Conservation (phyloP, 2,329 filamentous ascomycete species). For the Gnomoniopsis smithogilvyi region DNA sequence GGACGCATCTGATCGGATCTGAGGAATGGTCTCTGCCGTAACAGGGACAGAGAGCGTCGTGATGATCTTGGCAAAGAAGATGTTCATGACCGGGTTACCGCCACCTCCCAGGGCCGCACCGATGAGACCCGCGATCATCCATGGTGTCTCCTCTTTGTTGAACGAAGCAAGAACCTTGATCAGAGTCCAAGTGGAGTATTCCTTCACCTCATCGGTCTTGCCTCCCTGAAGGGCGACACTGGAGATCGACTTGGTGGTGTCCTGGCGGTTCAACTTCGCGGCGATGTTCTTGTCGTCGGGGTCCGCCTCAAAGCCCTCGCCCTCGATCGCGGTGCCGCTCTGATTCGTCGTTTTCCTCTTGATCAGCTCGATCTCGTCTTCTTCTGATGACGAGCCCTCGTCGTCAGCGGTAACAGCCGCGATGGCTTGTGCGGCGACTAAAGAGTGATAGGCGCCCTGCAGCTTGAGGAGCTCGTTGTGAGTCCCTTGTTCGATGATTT, state of each 20-base stretch:
- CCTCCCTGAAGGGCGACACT: conserved; percentile 65
- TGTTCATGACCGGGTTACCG: conserved; percentile 60
- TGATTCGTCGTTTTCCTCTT: conserved; percentile 41
- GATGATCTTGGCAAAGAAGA: conserved; percentile 90
- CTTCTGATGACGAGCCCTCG: conserved; percentile 48
- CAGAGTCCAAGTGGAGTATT: conserved; percentile 71
- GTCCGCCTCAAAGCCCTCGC: conserved; percentile 44
- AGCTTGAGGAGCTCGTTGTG: conserved; percentile 74
- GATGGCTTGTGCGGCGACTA: conserved; percentile 88
- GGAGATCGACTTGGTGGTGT: conserved; percentile 60
- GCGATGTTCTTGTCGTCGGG: conserved; percentile 58
- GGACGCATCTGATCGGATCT: conserved; percentile 67
- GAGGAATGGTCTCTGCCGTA: conserved; percentile 44
- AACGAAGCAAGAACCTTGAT: conserved; percentile 78
- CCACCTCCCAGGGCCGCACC: conserved; percentile 76
- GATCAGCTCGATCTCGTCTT: conserved; percentile 48
- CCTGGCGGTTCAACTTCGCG: conserved; percentile 53
- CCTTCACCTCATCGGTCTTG: conserved; percentile 43
- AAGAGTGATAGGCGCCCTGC: conserved; percentile 72
- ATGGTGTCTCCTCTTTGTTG: conserved; percentile 68
- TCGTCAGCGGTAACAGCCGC: conserved; percentile 55
- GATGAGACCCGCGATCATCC: conserved; percentile 71
- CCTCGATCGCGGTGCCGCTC: conserved; percentile 25
- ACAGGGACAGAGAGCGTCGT: conserved; percentile 58
- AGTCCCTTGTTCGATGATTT: conserved; percentile 89